A percentile compares a stretch with the other conserved stretches of the same genome.
Evolutionary conservation across 306 rosid genomes (phyloP).

Genomic region (Sechiopsis laciniata): DNA sequence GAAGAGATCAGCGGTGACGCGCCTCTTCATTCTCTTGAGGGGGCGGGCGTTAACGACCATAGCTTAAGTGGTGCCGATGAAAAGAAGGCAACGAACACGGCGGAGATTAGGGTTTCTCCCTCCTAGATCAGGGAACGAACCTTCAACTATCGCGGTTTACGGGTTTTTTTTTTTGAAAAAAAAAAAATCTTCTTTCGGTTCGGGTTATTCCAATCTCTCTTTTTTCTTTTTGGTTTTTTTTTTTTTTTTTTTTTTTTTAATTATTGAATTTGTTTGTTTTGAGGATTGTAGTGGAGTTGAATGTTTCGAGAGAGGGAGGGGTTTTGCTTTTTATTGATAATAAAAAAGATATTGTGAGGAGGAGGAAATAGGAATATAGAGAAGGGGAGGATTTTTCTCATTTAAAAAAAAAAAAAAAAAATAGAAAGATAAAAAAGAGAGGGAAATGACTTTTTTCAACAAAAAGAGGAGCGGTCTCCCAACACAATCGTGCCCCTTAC

Average conservation of each 20-base stretch:
- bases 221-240: not conserved
- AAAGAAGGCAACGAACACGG: conserved; percentile 11
- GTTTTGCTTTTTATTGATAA: not conserved
- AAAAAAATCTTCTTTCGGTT: not conserved
- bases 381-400: not conserved
- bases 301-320: not conserved
- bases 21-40: conserved; percentile 72
- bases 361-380: not conserved
- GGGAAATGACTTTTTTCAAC: not conserved
- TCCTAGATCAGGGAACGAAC: not conserved
- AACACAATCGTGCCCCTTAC: not conserved
- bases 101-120: conserved; percentile 14
- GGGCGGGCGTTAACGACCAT: conserved; percentile 82
- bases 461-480: not conserved
- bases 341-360: not conserved
- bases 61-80: not conserved
- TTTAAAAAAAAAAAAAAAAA: no score
- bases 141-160: not conserved
- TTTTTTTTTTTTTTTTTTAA: not conserved
- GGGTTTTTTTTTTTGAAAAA: not conserved
- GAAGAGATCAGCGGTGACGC: conserved; percentile 72
- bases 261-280: no score
- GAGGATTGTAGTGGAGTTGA: not conserved
- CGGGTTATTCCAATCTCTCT: not conserved
- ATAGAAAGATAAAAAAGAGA: no score